Percentiles rank a stretch among this genome's conserved stretches.
Conservation (phyloP, 352 stramenopile species). For the Globisporangium uncinulatum region DNA sequence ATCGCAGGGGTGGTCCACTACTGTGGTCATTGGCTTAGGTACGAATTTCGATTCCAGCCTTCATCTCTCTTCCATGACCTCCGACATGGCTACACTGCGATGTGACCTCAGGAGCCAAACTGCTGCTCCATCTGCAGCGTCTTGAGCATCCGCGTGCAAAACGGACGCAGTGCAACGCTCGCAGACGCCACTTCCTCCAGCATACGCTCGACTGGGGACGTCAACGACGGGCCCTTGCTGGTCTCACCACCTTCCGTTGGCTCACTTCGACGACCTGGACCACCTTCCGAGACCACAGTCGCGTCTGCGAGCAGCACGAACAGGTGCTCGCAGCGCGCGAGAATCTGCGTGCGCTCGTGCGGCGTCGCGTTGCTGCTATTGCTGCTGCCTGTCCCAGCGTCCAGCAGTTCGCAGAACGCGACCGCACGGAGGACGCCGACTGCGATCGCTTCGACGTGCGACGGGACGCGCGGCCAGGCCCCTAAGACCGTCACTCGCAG, state of each 20-base stretch:
- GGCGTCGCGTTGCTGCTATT: conserved; percentile 19
- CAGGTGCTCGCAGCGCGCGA: conserved; percentile 28
- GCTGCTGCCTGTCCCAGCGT: conserved; percentile 20
- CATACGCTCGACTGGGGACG: neutral
- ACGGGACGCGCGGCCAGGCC: conserved; percentile 64
- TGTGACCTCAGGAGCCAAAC: too few species aligned
- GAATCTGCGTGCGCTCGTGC: conserved; percentile 25
- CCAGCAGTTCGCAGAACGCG: conserved; percentile 57
- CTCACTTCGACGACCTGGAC: neutral
- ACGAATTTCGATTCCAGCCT: neutral
- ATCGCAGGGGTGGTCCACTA: neutral
- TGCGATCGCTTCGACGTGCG: conserved; percentile 62
- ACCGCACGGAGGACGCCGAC: conserved; percentile 66
- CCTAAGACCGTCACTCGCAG: conserved; percentile 43
- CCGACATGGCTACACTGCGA: neutral
- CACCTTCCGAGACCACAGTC: neutral
- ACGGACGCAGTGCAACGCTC: conserved; percentile 2
- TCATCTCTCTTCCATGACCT: neutral
- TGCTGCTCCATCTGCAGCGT: neutral
- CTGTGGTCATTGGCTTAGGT: neutral
- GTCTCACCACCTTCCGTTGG: neutral
- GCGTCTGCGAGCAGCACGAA: conserved; percentile 31
- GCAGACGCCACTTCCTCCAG: conserved; percentile 4
- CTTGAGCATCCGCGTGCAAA: conserved; percentile 6
- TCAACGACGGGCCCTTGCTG: neutral